Evolutionary conservation across 2,329 filamentous ascomycete species (phyloP).

Genomic region (Talaromyces sp.): DNA sequence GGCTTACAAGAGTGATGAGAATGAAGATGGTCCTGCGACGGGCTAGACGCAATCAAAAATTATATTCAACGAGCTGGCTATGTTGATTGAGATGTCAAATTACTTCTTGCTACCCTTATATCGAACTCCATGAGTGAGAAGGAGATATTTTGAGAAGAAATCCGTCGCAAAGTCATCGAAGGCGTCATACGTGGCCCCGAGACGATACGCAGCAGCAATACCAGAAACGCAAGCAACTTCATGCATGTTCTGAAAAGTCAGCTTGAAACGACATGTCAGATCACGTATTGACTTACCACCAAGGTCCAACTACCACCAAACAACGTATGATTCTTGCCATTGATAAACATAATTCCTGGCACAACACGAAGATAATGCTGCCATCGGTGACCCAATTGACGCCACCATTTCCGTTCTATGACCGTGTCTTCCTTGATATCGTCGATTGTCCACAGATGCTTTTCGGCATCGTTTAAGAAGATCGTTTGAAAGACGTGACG

Average conservation of each 20-base stretch:
- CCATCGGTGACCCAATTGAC: conserved; percentile 60
- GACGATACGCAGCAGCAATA: conserved; percentile 66
- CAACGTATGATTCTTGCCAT: conserved; percentile 60
- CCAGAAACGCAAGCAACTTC: conserved; percentile 69
- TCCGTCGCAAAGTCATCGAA: conserved; percentile 34
- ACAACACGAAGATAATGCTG: conserved; percentile 62
- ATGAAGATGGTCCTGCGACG: conserved; percentile 11
- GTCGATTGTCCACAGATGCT: conserved; percentile 57
- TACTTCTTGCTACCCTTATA: conserved; percentile 23
- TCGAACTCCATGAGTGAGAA: conserved; percentile 31
- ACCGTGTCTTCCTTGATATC: conserved; percentile 57
- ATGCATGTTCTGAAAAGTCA: conserved; percentile 48
- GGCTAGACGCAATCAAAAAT: not conserved
- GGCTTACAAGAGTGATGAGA: conserved; percentile 16
- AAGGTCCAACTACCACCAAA: conserved; percentile 69
- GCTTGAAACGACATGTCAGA: not conserved
- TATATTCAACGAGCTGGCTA: not conserved
- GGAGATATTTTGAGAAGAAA: conserved; percentile 32
- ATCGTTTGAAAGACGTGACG: conserved; percentile 68
- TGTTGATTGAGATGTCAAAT: not conserved
- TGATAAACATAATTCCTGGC: conserved; percentile 69
- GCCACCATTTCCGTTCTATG: conserved; percentile 61
- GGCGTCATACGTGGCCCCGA: conserved; percentile 59
- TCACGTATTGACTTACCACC: conserved; percentile 49
- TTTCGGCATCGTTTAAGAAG: conserved; percentile 56